Conservation (phyloP, 768 basidiomycete species). For the Terana coerulea region DNA sequence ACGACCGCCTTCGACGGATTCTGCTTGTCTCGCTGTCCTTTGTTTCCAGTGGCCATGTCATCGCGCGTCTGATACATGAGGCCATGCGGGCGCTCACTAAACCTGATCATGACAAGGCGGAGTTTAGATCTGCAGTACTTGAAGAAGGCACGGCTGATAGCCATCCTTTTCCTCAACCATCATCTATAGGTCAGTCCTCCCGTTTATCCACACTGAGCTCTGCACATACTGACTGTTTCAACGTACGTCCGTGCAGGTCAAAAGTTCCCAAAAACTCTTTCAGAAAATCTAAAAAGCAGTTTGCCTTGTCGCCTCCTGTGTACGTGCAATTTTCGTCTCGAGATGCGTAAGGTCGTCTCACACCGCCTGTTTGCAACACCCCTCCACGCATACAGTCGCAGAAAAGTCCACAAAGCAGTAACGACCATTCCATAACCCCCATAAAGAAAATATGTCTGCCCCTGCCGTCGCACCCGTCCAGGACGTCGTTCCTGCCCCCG, state of each 20-base stretch:
- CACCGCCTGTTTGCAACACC: slow-evolving; percentile 10
- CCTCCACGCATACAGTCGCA: slow-evolving; percentile 39
- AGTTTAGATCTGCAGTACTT: slow-evolving; percentile 29
- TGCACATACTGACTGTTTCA: slow-evolving; percentile 4
- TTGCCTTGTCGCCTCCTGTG: slow-evolving; percentile 72
- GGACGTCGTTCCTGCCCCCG: slow-evolving; percentile 38
- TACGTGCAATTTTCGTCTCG: slow-evolving; percentile 32
- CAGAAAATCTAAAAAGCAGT: slow-evolving; percentile 76
- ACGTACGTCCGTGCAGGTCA: slow-evolving; percentile 34
- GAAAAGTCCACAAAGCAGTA: slow-evolving; percentile 92
- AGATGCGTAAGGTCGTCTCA: slow-evolving; percentile 17
- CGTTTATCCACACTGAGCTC: slow-evolving; percentile 15
- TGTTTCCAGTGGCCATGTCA: background rate
- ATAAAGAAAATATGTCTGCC: slow-evolving; percentile 36
- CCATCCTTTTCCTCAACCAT: slow-evolving; percentile 54
- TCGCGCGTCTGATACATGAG: slow-evolving; percentile 1
- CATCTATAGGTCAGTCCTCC: slow-evolving; percentile 48
- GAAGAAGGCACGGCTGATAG: slow-evolving; percentile 15
- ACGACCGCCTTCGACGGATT: too few species aligned
- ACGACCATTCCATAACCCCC: slow-evolving; percentile 60
- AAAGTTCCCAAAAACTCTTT: slow-evolving; percentile 50
- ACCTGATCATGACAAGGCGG: slow-evolving; percentile 30
- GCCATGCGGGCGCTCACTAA: background rate
- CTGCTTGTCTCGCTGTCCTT: background rate
- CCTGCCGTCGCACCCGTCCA: slow-evolving; percentile 29